Conservation (phyloP, 140 eudicot genomes). For the Stevia rebaudiana region DNA sequence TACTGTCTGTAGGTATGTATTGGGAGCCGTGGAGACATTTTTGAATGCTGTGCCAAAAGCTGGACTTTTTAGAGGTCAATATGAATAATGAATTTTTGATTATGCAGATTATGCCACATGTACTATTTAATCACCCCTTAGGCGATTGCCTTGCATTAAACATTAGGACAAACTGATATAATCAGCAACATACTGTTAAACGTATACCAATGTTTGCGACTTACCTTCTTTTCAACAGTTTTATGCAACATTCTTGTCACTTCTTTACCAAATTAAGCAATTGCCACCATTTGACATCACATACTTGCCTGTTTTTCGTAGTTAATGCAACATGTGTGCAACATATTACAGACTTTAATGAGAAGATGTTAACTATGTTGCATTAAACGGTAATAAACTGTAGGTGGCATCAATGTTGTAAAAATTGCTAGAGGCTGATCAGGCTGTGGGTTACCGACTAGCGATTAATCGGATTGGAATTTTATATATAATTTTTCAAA, state of each 20-base stretch:
- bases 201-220: neutral
- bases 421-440: too few species aligned
- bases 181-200: neutral
- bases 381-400: neutral
- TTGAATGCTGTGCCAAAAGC: constrained; percentile 84
- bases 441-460: too few species aligned
- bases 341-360: neutral
- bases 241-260: neutral
- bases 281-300: neutral
- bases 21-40: constrained; percentile 99
- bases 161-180: neutral
- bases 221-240: neutral
- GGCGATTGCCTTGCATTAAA: neutral
- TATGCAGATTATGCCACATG: constrained; percentile 4
- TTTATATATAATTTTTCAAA: too few species aligned
- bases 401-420: too few species aligned
- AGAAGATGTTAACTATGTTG: neutral
- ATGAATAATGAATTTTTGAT: neutral
- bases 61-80: constrained; percentile 78
- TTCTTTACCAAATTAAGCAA: neutral
- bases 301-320: neutral
- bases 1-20: constrained; percentile 57
- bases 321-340: neutral
- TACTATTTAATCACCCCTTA: neutral
- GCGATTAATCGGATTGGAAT: too few species aligned